Evolutionary conservation across 1,284 basidiomycete species (phyloP).

Genomic region (Fomitiporia mediterranea): DNA sequence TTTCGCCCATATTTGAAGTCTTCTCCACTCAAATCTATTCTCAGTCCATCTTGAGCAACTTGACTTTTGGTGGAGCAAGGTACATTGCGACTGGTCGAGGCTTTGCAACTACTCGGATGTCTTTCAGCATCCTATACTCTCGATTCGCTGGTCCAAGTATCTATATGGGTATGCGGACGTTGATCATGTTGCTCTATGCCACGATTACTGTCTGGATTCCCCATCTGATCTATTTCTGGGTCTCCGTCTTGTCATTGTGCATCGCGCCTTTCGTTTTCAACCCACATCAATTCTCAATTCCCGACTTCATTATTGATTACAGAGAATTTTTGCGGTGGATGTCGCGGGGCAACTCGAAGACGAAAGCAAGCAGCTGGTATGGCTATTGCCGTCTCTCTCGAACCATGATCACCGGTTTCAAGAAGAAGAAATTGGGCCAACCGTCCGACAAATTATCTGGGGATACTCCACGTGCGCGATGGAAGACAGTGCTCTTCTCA

Average conservation of each 20-base stretch:
- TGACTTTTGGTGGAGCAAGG: conserved; percentile 93
- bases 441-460: conserved; percentile 92
- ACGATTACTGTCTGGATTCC: conserved; percentile 91
- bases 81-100: conserved; percentile 98
- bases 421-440: conserved; percentile 95
- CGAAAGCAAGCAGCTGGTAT: conserved; percentile 96
- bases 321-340: conserved; percentile 97
- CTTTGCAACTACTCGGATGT: conserved; percentile 92
- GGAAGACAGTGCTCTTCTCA: conserved; percentile 80
- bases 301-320: conserved; percentile 97
- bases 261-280: conserved; percentile 97
- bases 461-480: conserved; percentile 86
- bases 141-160: conserved; percentile 98
- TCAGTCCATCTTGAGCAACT: conserved; percentile 90
- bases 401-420: conserved; percentile 96
- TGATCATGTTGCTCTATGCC: conserved; percentile 83
- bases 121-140: conserved; percentile 92
- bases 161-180: conserved; percentile 93
- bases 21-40: conserved; percentile 98
- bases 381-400: conserved; percentile 94
- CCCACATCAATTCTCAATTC: conserved; percentile 93
- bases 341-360: conserved; percentile 92
- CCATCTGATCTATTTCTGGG: conserved; percentile 96
- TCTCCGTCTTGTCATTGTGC: conserved; percentile 86
- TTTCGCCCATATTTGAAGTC: conserved; percentile 94